phyloP scores from a whole-genome alignment of 495 filamentous ascomycete genomes.

The Aspergillus leporis region DNA sequence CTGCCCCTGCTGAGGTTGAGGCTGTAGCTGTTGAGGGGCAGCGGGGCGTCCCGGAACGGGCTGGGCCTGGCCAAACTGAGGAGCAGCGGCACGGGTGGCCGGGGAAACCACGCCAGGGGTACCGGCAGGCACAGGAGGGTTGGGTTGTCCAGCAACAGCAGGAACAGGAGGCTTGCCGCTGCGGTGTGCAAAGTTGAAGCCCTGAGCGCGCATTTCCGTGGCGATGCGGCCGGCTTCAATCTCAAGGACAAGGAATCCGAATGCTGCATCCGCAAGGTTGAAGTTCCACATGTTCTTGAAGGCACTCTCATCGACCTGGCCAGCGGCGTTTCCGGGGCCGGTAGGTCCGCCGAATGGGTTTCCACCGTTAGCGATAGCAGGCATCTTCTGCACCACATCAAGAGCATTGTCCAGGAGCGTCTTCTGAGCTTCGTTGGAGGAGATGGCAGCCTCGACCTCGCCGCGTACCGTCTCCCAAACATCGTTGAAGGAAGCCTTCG shows the following conservation, averaged over 20 bases:
- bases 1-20: slow-evolving; percentile 37
- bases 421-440: slow-evolving; percentile 89
- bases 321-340: slow-evolving; percentile 68
- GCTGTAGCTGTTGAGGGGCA: slow-evolving; percentile 36
- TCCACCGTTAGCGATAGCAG: slow-evolving; percentile 85
- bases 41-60: slow-evolving; percentile 25
- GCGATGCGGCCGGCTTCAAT: slow-evolving; percentile 92
- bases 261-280: slow-evolving; percentile 96
- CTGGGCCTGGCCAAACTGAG: slow-evolving; percentile 47
- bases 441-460: slow-evolving; percentile 91
- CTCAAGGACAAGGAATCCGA: slow-evolving; percentile 92
- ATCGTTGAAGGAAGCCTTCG: slow-evolving; percentile 97
- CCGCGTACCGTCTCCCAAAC: slow-evolving; percentile 98
- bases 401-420: slow-evolving; percentile 86
- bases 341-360: slow-evolving; percentile 92
- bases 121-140: slow-evolving; percentile 37
- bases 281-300: slow-evolving; percentile 99
- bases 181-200: slow-evolving; percentile 98
- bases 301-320: slow-evolving; percentile 95
- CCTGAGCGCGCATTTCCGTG: slow-evolving; percentile 97
- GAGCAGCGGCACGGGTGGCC: slow-evolving; percentile 27
- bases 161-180: slow-evolving; percentile 47
- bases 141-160: slow-evolving; percentile 34
- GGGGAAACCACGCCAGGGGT: slow-evolving; percentile 34
- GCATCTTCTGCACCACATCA: slow-evolving; percentile 94